A percentile compares a stretch with the other conserved stretches of the same genome.
These are phyloP conservation scores for Penicillium roqueforti DNA, from an alignment of 495 filamentous ascomycete species.

Conservation along the genomic window DNA sequence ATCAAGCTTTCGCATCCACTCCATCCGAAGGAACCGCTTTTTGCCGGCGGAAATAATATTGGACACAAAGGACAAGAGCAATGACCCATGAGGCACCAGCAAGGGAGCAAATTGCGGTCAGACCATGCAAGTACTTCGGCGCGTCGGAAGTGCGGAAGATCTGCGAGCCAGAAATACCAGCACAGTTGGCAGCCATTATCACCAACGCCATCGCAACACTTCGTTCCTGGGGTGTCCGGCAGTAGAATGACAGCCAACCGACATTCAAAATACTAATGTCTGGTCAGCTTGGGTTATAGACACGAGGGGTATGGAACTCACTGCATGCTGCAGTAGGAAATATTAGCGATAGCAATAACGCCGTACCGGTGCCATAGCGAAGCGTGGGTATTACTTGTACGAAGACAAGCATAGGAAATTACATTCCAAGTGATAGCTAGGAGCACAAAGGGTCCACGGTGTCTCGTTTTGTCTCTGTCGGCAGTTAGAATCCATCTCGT, in stretches of 20 bases:
- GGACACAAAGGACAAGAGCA: slow-evolving; percentile 16
- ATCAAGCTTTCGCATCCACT: not conserved
- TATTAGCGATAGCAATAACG: slow-evolving; percentile 45
- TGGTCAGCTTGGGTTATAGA: not conserved
- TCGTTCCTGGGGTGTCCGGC: slow-evolving; percentile 43
- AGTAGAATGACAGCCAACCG: slow-evolving; percentile 47
- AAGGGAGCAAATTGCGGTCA: slow-evolving; percentile 33
- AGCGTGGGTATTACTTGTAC: slow-evolving; percentile 15
- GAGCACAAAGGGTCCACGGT: slow-evolving; percentile 40
- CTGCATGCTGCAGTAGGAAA: slow-evolving; percentile 51
- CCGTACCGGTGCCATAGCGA: slow-evolving; percentile 41
- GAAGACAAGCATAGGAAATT: slow-evolving; percentile 35
- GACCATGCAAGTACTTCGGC: slow-evolving; percentile 46
- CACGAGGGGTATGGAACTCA: slow-evolving; percentile 22
- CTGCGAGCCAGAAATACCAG: slow-evolving; percentile 51
- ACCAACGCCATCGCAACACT: slow-evolving; percentile 53
- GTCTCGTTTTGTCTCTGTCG: slow-evolving; percentile 40
- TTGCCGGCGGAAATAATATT: slow-evolving; percentile 20
- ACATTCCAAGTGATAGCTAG: slow-evolving; percentile 43
- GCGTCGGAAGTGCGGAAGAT: slow-evolving; percentile 50
- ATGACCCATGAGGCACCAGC: slow-evolving; percentile 33
- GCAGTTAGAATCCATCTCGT: not conserved
- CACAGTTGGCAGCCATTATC: slow-evolving; percentile 52
- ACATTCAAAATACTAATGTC: slow-evolving; percentile 39
- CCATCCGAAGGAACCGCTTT: slow-evolving; percentile 3